These are phyloP conservation scores for Cyclostephanos tholiformis DNA, from an alignment of 108 stramenopile genomes.

Conservation along the genomic window DNA sequence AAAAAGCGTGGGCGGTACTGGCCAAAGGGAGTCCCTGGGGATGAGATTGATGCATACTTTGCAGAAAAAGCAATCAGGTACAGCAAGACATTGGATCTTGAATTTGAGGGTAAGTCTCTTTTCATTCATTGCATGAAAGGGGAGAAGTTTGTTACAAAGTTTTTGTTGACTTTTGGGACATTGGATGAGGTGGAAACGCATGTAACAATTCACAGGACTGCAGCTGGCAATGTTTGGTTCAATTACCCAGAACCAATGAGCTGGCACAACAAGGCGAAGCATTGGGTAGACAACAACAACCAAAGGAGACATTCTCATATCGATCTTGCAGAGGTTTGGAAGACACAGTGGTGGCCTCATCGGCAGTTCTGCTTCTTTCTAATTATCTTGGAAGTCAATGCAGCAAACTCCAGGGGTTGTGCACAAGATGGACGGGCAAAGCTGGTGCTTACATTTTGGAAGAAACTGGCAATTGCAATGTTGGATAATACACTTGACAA, in stretches of 20 bases:
- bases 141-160: constrained; percentile 3
- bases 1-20: constrained; percentile 12
- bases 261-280: neutral
- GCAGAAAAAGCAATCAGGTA: neutral
- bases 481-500: neutral
- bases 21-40: too few species aligned
- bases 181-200: neutral
- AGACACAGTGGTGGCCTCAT: neutral
- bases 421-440: too few species aligned
- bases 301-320: neutral
- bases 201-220: neutral
- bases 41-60: neutral
- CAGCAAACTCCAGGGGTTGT: neutral
- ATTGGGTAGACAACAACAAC: too few species aligned
- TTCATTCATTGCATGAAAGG: constrained; percentile 1
- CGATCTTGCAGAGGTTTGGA: neutral
- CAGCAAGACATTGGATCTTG: neutral
- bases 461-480: neutral
- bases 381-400: constrained; percentile 1
- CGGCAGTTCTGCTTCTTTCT: constrained; percentile 5
- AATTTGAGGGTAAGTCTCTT: neutral
- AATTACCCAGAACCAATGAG: neutral
- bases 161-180: constrained; percentile 7
- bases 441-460: neutral
- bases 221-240: neutral